Percentiles rank a stretch among this genome's conserved stretches.
These are phyloP conservation scores for Aristolochia fimbriata DNA, from an alignment of 164 flowering plant species.

Conservation along the genomic window DNA sequence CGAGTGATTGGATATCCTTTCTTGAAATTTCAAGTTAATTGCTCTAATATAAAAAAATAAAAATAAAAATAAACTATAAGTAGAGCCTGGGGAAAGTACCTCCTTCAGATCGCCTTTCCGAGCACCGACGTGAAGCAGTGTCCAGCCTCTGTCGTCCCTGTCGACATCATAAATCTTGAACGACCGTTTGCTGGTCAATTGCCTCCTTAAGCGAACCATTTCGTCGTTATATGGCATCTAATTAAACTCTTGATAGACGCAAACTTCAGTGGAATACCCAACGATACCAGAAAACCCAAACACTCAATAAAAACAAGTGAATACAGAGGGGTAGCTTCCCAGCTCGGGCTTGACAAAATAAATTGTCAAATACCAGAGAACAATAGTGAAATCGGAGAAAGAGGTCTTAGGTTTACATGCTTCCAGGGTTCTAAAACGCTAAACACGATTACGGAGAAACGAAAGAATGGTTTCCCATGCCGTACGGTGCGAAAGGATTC, in stretches of 20 bases:
- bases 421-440: neutral
- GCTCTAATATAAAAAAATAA: neutral
- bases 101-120: slow-evolving; percentile 74
- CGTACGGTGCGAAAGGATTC: slow-evolving; percentile 80
- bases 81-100: slow-evolving; percentile 22
- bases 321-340: neutral
- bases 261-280: neutral
- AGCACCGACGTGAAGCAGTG: slow-evolving; percentile 75
- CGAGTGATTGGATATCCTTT: neutral
- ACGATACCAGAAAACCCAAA: neutral
- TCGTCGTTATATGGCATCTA: neutral
- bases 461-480: slow-evolving; percentile 60
- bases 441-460: slow-evolving; percentile 44
- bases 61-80: neutral
- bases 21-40: neutral
- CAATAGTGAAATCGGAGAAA: neutral
- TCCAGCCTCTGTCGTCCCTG: slow-evolving; percentile 94
- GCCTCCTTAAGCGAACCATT: slow-evolving; percentile 22
- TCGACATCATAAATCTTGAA: slow-evolving; percentile 24
- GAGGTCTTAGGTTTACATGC: slow-evolving; percentile 14
- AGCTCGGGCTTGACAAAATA: neutral
- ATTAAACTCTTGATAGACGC: neutral
- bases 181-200: slow-evolving; percentile 36
- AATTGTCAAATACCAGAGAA: neutral
- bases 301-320: neutral